Conservation (phyloP, 2,329 filamentous ascomycete genomes). For the Fonsecaea pedrosoi region DNA sequence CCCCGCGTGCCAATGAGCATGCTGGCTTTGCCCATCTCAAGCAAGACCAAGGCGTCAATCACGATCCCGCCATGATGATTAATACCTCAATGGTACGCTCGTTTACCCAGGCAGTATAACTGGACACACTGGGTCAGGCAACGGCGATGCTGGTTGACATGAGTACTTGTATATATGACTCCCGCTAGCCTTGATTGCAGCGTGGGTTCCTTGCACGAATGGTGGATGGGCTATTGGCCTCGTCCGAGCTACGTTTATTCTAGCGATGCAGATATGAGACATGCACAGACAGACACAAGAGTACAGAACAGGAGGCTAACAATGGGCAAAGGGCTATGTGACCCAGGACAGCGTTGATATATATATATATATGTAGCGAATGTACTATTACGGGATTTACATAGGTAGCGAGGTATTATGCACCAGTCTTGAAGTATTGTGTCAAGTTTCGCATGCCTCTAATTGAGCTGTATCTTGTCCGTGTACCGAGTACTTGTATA, state of each 20-base stretch:
- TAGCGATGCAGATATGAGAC: neutral
- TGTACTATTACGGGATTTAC: neutral
- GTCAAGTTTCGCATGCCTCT: neutral
- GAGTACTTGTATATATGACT: neutral
- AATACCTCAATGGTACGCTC: conserved; percentile 14
- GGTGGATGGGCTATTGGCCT: neutral
- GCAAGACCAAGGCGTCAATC: neutral
- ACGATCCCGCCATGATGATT: conserved; percentile 8
- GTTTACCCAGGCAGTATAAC: conserved; percentile 1
- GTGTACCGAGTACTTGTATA: too few relatives aligned
- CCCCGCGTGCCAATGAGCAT: conserved; percentile 4
- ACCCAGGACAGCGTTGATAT: neutral
- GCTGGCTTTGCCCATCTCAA: neutral
- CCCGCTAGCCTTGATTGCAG: neutral
- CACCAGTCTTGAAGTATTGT: neutral
- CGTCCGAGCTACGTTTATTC: neutral
- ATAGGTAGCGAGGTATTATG: neutral
- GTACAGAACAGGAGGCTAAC: neutral
- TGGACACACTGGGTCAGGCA: neutral
- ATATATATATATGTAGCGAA: neutral
- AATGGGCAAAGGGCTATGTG: neutral
- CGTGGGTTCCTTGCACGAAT: neutral
- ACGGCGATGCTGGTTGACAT: neutral
- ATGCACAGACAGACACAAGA: neutral
- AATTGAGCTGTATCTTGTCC: neutral